Conservation (phyloP, 306 rosid species). For the Castanea mollissima region DNA sequence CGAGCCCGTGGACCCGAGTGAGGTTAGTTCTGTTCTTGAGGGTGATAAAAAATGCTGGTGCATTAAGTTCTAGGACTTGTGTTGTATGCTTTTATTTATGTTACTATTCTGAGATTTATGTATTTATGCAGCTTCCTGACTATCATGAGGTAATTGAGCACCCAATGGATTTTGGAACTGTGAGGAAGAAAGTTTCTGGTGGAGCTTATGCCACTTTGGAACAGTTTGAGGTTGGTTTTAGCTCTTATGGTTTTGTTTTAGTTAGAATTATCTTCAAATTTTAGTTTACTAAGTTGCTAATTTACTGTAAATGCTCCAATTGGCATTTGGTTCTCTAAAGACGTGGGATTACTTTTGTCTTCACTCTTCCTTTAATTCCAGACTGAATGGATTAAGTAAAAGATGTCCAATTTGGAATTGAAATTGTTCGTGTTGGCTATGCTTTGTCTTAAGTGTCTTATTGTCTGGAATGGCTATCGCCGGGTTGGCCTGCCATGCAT, state of each 20-base stretch:
- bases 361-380: not conserved
- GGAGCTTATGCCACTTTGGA: conserved; percentile 55
- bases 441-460: not conserved
- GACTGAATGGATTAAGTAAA: not conserved
- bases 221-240: conserved; percentile 55
- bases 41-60: conserved; percentile 12
- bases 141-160: conserved; percentile 58
- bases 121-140: conserved; percentile 60
- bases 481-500: not conserved
- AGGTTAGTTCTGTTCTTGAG: conserved; percentile 43
- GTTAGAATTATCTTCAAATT: not conserved
- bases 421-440: not conserved
- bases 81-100: not conserved
- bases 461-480: not conserved
- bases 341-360: not conserved
- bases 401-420: not conserved
- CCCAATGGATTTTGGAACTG: conserved; percentile 72
- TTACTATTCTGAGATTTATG: conserved; percentile 1
- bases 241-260: not conserved
- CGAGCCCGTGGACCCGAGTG: conserved; percentile 66
- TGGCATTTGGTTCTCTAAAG: not conserved
- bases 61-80: conserved; percentile 13
- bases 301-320: not conserved
- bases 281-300: not conserved
- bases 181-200: conserved; percentile 48